Conservation (phyloP, 345 rosid species). For the Citrus reticulata region DNA sequence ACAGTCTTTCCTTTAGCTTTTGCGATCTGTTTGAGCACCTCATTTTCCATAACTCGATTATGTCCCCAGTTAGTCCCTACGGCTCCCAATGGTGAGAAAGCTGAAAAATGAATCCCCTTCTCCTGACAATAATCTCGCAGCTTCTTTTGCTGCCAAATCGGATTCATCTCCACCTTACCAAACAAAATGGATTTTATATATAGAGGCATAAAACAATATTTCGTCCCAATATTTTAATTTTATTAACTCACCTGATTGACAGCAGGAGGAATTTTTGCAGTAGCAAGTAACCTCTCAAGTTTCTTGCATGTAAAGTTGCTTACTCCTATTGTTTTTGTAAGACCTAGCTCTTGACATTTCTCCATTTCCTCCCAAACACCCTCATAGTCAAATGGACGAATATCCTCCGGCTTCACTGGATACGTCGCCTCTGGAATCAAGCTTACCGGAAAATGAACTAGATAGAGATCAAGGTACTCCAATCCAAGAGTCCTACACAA, state of each 20-base stretch:
- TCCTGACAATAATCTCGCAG: slow-evolving; percentile 23
- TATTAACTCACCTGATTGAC: slow-evolving; percentile 29
- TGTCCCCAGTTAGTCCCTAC: slow-evolving; percentile 33
- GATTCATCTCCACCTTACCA: slow-evolving; percentile 36
- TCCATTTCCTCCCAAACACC: slow-evolving; percentile 45
- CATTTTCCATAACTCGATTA: slow-evolving; percentile 22
- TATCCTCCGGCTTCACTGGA: neutral
- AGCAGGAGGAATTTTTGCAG: slow-evolving; percentile 29
- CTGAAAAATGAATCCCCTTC: slow-evolving; percentile 26
- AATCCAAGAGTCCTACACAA: slow-evolving; percentile 25
- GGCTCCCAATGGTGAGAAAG: slow-evolving; percentile 35
- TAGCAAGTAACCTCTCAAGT: slow-evolving; percentile 26
- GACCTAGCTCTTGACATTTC: slow-evolving; percentile 28
- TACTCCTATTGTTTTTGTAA: slow-evolving; percentile 34
- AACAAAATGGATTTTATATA: neutral
- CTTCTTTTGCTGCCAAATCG: slow-evolving; percentile 34
- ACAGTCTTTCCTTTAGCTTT: slow-evolving; percentile 19
- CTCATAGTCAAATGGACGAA: slow-evolving; percentile 18
- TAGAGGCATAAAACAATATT: too few relatives aligned
- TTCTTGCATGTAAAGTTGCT: slow-evolving; percentile 37
- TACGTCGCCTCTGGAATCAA: neutral
- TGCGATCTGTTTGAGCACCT: slow-evolving; percentile 29
- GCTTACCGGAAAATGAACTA: slow-evolving; percentile 29
- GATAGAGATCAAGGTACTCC: slow-evolving; percentile 31
- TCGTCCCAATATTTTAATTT: too few relatives aligned